Evolutionary conservation across 2,329 filamentous ascomycete genomes (phyloP).

Genomic region (Sarocladiaceae sp.): DNA sequence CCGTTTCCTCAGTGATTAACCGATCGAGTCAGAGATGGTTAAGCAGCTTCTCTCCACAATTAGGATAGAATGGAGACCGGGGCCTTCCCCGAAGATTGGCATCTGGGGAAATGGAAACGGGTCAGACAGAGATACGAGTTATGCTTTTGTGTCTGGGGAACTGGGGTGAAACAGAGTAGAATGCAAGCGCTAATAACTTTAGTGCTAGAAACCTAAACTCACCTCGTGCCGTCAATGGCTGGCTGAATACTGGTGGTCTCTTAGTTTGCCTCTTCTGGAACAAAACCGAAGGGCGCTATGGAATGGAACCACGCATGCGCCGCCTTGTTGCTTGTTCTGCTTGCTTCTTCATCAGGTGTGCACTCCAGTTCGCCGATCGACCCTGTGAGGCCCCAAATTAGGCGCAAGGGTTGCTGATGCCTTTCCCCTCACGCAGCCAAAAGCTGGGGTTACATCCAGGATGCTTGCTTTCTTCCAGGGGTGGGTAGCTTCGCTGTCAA

Average conservation of each 20-base stretch:
- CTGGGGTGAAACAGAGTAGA: no score
- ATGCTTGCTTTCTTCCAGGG: not conserved
- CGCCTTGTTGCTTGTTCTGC: not conserved
- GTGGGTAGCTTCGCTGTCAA: not conserved
- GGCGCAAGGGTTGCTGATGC: not conserved
- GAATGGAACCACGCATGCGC: no score
- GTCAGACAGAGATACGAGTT: no score
- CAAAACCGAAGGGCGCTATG: no score
- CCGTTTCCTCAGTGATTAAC: not conserved
- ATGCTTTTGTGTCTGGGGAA: not conserved
- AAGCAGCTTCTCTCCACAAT: not conserved
- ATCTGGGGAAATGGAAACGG: not conserved
- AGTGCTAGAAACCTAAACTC: no score
- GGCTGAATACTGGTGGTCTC: not conserved
- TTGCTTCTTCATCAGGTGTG: not conserved
- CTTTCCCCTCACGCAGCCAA: slow-evolving; percentile 1
- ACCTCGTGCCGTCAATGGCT: no score
- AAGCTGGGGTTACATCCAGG: not conserved
- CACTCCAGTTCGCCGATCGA: not conserved
- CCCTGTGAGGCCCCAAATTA: not conserved
- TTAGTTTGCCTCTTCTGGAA: no score
- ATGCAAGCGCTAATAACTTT: no score
- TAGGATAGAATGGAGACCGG: not conserved
- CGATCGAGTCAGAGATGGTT: not conserved
- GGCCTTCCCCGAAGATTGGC: not conserved